Percentiles rank a stretch among this genome's conserved stretches.
Evolutionary conservation across 331 rosid species (phyloP).

Genomic region (Quercus lobata): DNA sequence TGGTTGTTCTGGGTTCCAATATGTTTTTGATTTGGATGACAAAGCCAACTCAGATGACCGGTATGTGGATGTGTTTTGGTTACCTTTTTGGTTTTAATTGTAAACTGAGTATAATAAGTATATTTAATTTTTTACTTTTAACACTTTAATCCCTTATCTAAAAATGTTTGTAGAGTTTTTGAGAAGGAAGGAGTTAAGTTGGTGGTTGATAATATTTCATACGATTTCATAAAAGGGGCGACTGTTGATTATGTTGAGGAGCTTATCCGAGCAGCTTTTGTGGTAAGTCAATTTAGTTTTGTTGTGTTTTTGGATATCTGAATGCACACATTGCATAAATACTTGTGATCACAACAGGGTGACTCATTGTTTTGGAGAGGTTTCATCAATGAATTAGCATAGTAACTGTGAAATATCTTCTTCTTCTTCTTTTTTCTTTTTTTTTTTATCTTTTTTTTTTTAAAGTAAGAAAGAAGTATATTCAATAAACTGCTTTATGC

Average conservation of each 20-base stretch:
- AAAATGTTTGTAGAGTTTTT: slow-evolving; percentile 50
- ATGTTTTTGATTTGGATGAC: slow-evolving; percentile 75
- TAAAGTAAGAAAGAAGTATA: too few relatives aligned
- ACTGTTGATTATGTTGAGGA: slow-evolving; percentile 93
- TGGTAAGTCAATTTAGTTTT: slow-evolving; percentile 43
- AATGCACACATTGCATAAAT: neutral
- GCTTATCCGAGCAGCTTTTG: slow-evolving; percentile 82
- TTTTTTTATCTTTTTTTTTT: neutral
- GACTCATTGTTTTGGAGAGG: neutral
- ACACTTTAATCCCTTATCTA: slow-evolving; percentile 9
- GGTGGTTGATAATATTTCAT: slow-evolving; percentile 66
- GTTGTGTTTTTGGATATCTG: neutral
- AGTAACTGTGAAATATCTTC: neutral
- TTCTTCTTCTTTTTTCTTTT: too few relatives aligned
- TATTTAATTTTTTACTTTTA: neutral
- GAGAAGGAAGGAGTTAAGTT: slow-evolving; percentile 75
- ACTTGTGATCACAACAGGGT: neutral
- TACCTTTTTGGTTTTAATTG: neutral
- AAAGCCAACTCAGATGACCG: slow-evolving; percentile 68
- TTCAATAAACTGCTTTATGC: too few relatives aligned
- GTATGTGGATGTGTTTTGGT: slow-evolving; percentile 17
- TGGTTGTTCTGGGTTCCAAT: slow-evolving; percentile 96
- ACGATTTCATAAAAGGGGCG: slow-evolving; percentile 95
- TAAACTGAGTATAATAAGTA: neutral
- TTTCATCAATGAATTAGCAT: neutral